Percentiles rank a stretch among this genome's conserved stretches.
These are phyloP conservation scores for Pichia sp. DNA, from an alignment of 1,139 yeast genomes.

Conservation along the genomic window DNA sequence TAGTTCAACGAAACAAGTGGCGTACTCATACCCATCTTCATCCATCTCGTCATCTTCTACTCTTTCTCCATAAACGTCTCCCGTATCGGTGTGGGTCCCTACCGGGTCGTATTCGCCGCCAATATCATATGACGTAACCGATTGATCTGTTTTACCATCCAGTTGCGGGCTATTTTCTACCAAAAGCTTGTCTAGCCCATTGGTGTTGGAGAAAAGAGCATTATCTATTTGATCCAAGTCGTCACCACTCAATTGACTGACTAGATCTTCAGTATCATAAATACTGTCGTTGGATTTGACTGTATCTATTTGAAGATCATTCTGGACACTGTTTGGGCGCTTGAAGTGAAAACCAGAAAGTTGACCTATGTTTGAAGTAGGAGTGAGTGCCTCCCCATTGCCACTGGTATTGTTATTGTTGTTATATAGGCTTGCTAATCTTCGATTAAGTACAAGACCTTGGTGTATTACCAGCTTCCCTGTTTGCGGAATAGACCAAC, in stretches of 20 bases:
- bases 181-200: conserved; percentile 15
- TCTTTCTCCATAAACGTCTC: neutral
- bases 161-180: neutral
- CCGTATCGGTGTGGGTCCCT: neutral
- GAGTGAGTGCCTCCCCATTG: neutral
- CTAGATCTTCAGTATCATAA: conserved; percentile 29
- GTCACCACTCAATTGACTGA: conserved; percentile 32
- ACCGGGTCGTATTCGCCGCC: neutral
- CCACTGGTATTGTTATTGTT: conserved; percentile 10
- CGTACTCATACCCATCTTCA: conserved; percentile 20
- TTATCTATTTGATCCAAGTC: conserved; percentile 31
- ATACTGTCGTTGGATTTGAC: conserved; percentile 8
- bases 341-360: neutral
- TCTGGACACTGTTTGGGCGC: neutral
- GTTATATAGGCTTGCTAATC: conserved; percentile 22
- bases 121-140: neutral
- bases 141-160: neutral
- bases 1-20: conserved; percentile 43
- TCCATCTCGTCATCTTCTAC: neutral
- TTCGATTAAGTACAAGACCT: conserved; percentile 29
- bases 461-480: conserved; percentile 30
- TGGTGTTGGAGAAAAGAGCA: conserved; percentile 26
- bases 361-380: conserved; percentile 1
- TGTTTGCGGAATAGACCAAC: conserved; percentile 32
- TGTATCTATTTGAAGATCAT: neutral